These are phyloP conservation scores for Carpinus fangiana DNA, from an alignment of 306 rosid genomes.

Conservation along the genomic window DNA sequence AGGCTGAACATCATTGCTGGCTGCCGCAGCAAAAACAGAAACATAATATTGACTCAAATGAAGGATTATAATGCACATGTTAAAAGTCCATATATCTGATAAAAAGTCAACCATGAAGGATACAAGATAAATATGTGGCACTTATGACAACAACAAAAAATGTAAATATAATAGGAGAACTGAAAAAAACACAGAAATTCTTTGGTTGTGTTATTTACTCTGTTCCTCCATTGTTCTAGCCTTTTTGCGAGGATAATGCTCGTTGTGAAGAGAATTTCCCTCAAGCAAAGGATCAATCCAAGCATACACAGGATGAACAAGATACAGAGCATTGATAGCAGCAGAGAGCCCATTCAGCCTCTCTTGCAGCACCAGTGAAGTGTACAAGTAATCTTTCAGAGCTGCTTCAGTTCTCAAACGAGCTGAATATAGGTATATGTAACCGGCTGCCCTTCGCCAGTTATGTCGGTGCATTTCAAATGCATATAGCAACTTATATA, in stretches of 20 bases:
- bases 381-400: conserved; percentile 54
- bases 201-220: conserved; percentile 46
- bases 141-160: conserved; percentile 12
- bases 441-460: conserved; percentile 88
- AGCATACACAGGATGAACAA: conserved; percentile 81
- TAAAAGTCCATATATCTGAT: conserved; percentile 6
- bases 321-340: conserved; percentile 82
- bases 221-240: conserved; percentile 60
- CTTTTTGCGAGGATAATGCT: conserved; percentile 73
- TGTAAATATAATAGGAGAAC: conserved; percentile 4
- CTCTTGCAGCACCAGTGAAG: conserved; percentile 69
- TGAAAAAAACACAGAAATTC: background rate
- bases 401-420: conserved; percentile 72
- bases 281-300: conserved; percentile 77
- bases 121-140: conserved; percentile 16
- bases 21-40: conserved; percentile 36
- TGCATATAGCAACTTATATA: conserved; percentile 89
- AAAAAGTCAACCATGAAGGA: background rate
- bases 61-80: conserved; percentile 22
- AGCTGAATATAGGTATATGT: conserved; percentile 71
- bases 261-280: conserved; percentile 44
- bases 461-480: conserved; percentile 87
- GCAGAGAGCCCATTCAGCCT: conserved; percentile 81
- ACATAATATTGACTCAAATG: conserved; percentile 21
- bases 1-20: conserved; percentile 47